These are phyloP conservation scores for Hawksworthiomyces lignivorus DNA, from an alignment of 2,329 filamentous ascomycete genomes.

Conservation along the genomic window DNA sequence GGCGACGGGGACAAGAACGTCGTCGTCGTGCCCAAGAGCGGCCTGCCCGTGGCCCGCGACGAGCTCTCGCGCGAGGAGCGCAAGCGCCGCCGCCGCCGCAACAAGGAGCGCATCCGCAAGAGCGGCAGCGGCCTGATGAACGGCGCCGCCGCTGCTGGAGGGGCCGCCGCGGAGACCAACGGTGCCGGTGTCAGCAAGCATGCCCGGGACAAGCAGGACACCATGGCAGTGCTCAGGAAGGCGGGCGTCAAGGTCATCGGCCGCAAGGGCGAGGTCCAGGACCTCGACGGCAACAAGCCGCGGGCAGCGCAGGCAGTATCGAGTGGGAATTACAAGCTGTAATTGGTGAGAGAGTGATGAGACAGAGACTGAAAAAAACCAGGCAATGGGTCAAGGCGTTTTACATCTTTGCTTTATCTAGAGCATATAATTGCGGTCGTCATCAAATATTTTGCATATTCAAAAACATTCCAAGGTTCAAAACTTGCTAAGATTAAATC, in stretches of 20 bases:
- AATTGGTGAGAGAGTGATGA: too few species aligned
- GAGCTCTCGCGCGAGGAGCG: constrained; percentile 89
- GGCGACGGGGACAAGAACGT: constrained; percentile 9
- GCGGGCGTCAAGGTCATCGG: constrained; percentile 89
- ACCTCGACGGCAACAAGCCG: constrained; percentile 75
- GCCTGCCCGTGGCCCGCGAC: constrained; percentile 68
- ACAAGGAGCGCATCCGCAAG: constrained; percentile 80
- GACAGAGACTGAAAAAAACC: too few species aligned
- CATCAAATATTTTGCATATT: too few species aligned
- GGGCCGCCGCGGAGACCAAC: constrained; percentile 33
- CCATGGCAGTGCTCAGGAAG: constrained; percentile 42
- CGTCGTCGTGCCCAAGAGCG: constrained; percentile 69
- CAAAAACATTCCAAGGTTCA: too few species aligned
- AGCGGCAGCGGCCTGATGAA: constrained; percentile 35
- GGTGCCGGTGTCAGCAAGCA: constrained; percentile 44
- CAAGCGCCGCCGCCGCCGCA: constrained; percentile 62
- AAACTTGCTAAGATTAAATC: too few species aligned
- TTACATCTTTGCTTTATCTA: too few species aligned
- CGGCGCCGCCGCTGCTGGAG: constrained; percentile 18
- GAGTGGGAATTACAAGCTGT: constrained; percentile 57
- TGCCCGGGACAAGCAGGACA: constrained; percentile 27
- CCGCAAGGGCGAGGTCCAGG: constrained; percentile 75
- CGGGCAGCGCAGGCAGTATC: constrained; percentile 42
- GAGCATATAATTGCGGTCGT: too few species aligned
- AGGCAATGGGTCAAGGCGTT: too few species aligned